A percentile compares a stretch with the other conserved stretches of the same genome.
Evolutionary conservation across 1,284 basidiomycete species (phyloP).

Genomic region (Chiua sp.): DNA sequence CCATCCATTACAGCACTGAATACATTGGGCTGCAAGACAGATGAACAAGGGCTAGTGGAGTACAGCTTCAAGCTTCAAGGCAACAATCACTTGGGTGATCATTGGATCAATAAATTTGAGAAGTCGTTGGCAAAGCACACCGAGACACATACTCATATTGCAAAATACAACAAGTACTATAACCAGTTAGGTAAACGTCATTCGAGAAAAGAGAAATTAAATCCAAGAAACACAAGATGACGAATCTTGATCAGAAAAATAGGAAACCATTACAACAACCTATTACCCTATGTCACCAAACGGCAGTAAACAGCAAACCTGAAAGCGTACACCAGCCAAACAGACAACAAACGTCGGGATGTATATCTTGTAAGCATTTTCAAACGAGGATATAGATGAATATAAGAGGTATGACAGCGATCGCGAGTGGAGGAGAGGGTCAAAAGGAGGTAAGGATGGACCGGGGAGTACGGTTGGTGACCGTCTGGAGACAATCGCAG

Average conservation of each 20-base stretch:
- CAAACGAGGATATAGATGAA: conserved; percentile 4
- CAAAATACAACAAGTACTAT: conserved; percentile 16
- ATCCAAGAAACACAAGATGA: conserved; percentile 2
- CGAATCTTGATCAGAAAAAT: neutral
- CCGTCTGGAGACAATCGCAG: neutral
- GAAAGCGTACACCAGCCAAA: too few species aligned
- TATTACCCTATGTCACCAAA: too few species aligned
- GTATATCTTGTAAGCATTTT: conserved; percentile 14
- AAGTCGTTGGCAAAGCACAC: too few species aligned
- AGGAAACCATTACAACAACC: neutral
- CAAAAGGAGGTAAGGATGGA: neutral
- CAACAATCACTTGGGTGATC: too few species aligned
- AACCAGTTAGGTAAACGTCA: conserved; percentile 12
- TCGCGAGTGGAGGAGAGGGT: neutral
- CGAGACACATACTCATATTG: conserved; percentile 1
- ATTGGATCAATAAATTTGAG: too few species aligned
- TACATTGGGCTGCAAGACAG: too few species aligned
- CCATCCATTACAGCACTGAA: too few species aligned
- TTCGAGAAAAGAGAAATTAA: neutral
- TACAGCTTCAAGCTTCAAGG: too few species aligned
- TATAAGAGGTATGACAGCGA: neutral
- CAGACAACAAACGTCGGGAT: conserved; percentile 16
- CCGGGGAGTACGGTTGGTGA: neutral
- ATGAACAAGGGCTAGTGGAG: too few species aligned
- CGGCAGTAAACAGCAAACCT: too few species aligned